phyloP scores from a whole-genome alignment of 2,329 filamentous ascomycete species.

The Graphilbum fragrans region DNA sequence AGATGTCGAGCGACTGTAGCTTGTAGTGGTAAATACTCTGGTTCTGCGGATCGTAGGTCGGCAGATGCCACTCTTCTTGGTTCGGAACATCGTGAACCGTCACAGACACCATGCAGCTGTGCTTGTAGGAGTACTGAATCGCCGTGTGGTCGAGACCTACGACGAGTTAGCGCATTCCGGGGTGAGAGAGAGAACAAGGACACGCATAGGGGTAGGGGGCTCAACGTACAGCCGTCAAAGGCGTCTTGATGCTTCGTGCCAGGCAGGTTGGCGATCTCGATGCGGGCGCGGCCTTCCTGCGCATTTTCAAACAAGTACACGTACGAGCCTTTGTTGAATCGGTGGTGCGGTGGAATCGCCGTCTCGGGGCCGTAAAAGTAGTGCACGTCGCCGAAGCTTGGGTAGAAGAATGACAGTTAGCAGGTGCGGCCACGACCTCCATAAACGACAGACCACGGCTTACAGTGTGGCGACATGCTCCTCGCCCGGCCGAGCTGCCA shows the following conservation, averaged over 20 bases:
- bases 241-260: slow-evolving; percentile 69
- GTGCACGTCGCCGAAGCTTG: slow-evolving; percentile 65
- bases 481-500: slow-evolving; percentile 32
- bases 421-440: background rate
- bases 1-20: slow-evolving; percentile 63
- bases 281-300: slow-evolving; percentile 50
- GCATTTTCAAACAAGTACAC: slow-evolving; percentile 71
- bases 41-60: slow-evolving; percentile 58
- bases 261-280: slow-evolving; percentile 66
- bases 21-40: slow-evolving; percentile 71
- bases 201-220: background rate
- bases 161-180: background rate
- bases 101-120: slow-evolving; percentile 58
- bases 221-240: slow-evolving; percentile 57
- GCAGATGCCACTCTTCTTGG: slow-evolving; percentile 60
- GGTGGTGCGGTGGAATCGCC: slow-evolving; percentile 59
- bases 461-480: slow-evolving; percentile 35
- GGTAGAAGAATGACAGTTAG: background rate
- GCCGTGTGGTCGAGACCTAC: slow-evolving; percentile 53
- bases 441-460: slow-evolving; percentile 6
- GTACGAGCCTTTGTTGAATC: slow-evolving; percentile 70
- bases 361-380: slow-evolving; percentile 64
- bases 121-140: slow-evolving; percentile 61
- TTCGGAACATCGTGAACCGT: slow-evolving; percentile 42
- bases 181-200: background rate